Percentiles rank a stretch among this genome's conserved stretches.
Evolutionary conservation across 129 eudicot species (phyloP).

Genomic region (Pulicaria dysenterica): DNA sequence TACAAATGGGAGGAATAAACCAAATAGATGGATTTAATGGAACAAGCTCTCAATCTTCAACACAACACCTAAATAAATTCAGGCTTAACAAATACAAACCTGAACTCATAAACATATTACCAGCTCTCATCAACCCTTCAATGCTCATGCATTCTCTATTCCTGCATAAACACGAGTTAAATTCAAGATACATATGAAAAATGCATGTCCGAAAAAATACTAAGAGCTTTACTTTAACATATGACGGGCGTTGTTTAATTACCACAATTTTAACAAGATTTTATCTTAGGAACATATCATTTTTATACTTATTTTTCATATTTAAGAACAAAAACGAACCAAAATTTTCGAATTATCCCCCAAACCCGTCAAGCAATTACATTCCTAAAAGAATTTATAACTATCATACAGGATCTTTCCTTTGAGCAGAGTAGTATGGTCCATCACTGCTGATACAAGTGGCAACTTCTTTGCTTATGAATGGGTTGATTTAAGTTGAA

Average conservation of each 20-base stretch:
- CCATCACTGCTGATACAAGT: not conserved
- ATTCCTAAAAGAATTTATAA: not conserved
- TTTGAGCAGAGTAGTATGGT: not conserved
- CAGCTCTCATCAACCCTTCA: conserved; percentile 3
- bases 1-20: conserved; percentile 7
- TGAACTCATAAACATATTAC: conserved; percentile 13
- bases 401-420: not conserved
- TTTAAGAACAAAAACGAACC: not conserved
- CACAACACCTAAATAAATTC: conserved; percentile 23
- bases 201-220: conserved; percentile 15
- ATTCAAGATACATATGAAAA: conserved; percentile 9
- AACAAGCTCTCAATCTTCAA: conserved; percentile 30
- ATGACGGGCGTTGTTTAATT: not conserved
- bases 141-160: conserved; percentile 29
- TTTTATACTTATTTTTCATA: not conserved
- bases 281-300: not conserved
- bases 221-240: not conserved
- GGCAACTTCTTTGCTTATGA: not conserved
- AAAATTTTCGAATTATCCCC: not conserved
- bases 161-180: conserved; percentile 27
- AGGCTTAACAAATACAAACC: conserved; percentile 19
- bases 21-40: conserved; percentile 9
- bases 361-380: not conserved
- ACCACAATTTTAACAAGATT: not conserved
- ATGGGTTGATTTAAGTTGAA: too few relatives aligned